Percentiles rank a stretch among this genome's conserved stretches.
Evolutionary conservation across 2,329 filamentous ascomycete species (phyloP).

Genomic region (Epicoccum nigrum): DNA sequence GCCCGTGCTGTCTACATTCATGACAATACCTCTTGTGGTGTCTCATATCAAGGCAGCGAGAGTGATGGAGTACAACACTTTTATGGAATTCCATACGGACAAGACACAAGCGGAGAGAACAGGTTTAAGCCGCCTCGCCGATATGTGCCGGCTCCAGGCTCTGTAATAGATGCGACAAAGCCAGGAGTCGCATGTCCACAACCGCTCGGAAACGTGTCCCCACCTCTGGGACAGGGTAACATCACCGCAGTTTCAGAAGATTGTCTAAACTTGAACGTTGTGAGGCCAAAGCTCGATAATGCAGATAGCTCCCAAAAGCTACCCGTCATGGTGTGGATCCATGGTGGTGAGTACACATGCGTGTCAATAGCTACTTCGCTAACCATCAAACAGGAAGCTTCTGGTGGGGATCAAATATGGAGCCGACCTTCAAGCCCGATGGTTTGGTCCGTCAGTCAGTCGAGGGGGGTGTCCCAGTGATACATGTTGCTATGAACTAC

Average conservation of each 20-base stretch:
- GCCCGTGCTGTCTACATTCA: slow-evolving; percentile 12
- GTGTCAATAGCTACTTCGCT: not conserved
- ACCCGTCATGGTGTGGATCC: slow-evolving; percentile 66
- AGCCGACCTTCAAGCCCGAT: slow-evolving; percentile 51
- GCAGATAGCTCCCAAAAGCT: slow-evolving; percentile 46
- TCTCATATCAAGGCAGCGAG: slow-evolving; percentile 53
- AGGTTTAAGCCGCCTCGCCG: slow-evolving; percentile 56
- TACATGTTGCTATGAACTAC: slow-evolving; percentile 47
- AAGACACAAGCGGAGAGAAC: slow-evolving; percentile 54
- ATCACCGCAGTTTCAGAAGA: slow-evolving; percentile 56
- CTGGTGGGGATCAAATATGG: slow-evolving; percentile 39
- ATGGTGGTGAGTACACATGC: slow-evolving; percentile 49
- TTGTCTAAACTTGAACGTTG: slow-evolving; percentile 66
- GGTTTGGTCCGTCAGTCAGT: slow-evolving; percentile 56
- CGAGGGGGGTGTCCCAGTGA: slow-evolving; percentile 49
- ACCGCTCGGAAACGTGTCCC: slow-evolving; percentile 34
- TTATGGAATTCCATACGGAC: slow-evolving; percentile 55
- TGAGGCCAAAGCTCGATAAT: slow-evolving; percentile 55
- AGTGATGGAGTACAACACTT: slow-evolving; percentile 57
- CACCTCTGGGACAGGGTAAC: slow-evolving; percentile 40
- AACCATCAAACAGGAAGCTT: slow-evolving; percentile 22
- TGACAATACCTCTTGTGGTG: slow-evolving; percentile 17
- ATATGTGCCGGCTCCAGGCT: slow-evolving; percentile 41
- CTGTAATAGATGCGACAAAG: slow-evolving; percentile 48
- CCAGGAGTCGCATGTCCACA: slow-evolving; percentile 57